These are phyloP conservation scores for Leptographium radiaticola DNA, from an alignment of 2,329 filamentous ascomycete species.

Conservation along the genomic window DNA sequence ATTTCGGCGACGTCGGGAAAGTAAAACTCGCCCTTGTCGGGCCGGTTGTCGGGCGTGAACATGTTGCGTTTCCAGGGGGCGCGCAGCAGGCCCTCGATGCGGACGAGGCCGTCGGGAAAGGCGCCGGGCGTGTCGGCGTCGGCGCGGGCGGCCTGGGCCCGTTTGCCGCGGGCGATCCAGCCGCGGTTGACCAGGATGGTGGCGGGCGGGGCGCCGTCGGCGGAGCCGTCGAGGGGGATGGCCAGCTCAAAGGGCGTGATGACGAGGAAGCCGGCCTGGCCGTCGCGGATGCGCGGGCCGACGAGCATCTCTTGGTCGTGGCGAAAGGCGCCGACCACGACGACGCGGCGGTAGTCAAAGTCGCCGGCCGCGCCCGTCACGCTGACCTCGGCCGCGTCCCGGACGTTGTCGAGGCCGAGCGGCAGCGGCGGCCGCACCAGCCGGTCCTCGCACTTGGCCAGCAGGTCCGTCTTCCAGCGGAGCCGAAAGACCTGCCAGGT, in stretches of 20 bases:
- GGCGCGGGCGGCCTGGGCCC: constrained; percentile 46
- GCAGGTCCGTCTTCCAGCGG: constrained; percentile 83
- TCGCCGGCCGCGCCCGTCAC: constrained; percentile 27
- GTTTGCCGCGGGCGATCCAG: constrained; percentile 74
- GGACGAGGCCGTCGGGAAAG: constrained; percentile 57
- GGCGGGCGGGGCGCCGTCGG: constrained; percentile 21
- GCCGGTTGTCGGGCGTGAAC: constrained; percentile 86
- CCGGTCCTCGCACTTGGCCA: constrained; percentile 86
- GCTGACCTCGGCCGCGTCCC: constrained; percentile 23
- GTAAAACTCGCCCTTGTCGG: constrained; percentile 76
- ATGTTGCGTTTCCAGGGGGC: constrained; percentile 96
- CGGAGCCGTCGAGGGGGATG: constrained; percentile 13
- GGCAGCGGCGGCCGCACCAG: constrained; percentile 76
- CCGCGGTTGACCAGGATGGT: constrained; percentile 72
- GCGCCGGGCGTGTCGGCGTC: constrained; percentile 49
- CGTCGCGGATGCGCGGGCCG: constrained; percentile 78
- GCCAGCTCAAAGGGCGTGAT: constrained; percentile 68
- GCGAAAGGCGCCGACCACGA: constrained; percentile 57
- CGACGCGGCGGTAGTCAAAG: constrained; percentile 84
- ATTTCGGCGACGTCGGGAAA: constrained; percentile 91
- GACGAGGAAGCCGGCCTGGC: constrained; percentile 81
- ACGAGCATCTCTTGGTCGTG: constrained; percentile 97
- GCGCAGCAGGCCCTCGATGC: constrained; percentile 70
- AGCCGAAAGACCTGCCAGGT: constrained; percentile 93
- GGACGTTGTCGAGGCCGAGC: constrained; percentile 61